Base-by-base conservation (phyloP, 257 asterid species). In the Salvia splendens region DNA sequence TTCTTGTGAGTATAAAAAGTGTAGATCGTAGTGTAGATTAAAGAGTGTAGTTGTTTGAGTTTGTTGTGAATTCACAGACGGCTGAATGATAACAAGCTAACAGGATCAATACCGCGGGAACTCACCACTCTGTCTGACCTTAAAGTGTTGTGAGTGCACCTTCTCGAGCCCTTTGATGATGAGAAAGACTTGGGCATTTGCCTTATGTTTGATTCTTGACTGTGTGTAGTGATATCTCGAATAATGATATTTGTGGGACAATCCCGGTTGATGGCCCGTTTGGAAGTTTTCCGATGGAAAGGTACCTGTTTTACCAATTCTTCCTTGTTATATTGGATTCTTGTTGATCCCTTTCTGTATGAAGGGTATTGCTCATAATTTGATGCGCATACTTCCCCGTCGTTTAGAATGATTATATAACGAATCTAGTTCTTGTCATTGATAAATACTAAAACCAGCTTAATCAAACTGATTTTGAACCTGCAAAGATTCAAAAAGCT, bases 231-330 rank as follows among this genome's bases (percentile, higher is more conserved):
- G 98, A 92, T 73, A 88, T 84, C 78, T 87, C 96, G 5, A 70
- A 89, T 66, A 92, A 89, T 38, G 82, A 85, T 57, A 85, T 92
- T 33, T 89, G 98, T 77, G 98, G 98, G 59, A 92, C 98, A 59
- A 89, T 92, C 51, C 98, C 96, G 0, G 94, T 82, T 8, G 95
- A 89, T 79, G 98, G 98, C 24, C 95, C 95, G 0, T 92, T 92
- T 48, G 79, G 59, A 24, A 73, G 69, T 79, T 89, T 89, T 74
- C 82, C 95, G 9, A 74, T 89, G 89, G 88, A 81, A 79, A 89
- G 98, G 98, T 88, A 82, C 42, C 45, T 20, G 1, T 5, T 5
- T 0, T 11, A 5, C 48, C 33, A 36, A 20, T 42, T 70, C 17
- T 41, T 58, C 2, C 54, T 15, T 35, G 14, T 16, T 30, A 5